These are phyloP conservation scores for Dysphania ambrosioides DNA, from an alignment of 148 eudicot genomes.

Conservation along the genomic window DNA sequence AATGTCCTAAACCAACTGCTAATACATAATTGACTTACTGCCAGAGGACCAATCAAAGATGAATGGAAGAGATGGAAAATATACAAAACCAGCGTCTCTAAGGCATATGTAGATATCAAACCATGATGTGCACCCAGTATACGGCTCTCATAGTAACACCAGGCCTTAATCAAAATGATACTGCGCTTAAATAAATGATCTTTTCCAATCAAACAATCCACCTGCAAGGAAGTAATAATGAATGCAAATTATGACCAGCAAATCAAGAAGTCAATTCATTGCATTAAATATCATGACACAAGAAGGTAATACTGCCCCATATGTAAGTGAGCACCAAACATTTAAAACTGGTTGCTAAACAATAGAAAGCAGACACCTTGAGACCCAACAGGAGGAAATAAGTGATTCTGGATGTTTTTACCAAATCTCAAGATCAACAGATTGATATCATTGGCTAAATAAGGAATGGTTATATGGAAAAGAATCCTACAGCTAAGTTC, in stretches of 20 bases:
- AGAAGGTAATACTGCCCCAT: not conserved
- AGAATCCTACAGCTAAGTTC: not conserved
- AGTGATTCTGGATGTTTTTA: not conserved
- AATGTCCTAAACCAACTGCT: conserved; percentile 8
- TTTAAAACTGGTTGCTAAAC: not conserved
- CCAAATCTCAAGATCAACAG: not conserved
- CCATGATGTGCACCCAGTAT: conserved; percentile 97
- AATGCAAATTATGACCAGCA: not conserved
- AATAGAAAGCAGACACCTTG: not conserved
- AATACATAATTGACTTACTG: conserved; percentile 57
- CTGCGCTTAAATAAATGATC: conserved; percentile 91
- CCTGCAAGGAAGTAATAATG: conserved; percentile 42
- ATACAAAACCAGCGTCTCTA: conserved; percentile 86
- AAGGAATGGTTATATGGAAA: not conserved
- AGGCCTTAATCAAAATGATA: conserved; percentile 84
- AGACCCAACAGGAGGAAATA: not conserved
- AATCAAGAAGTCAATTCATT: not conserved
- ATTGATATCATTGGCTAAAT: not conserved
- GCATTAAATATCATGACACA: not conserved
- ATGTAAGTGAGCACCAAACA: not conserved
- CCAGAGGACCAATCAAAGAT: conserved; percentile 74
- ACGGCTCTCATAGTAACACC: conserved; percentile 99
- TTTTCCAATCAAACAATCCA: conserved; percentile 73
- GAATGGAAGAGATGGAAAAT: conserved; percentile 85
- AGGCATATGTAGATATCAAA: conserved; percentile 89